A percentile compares a stretch with the other conserved stretches of the same genome.
Evolutionary conservation across 257 asterid genomes (phyloP).

Genomic region (Vinca minor): DNA sequence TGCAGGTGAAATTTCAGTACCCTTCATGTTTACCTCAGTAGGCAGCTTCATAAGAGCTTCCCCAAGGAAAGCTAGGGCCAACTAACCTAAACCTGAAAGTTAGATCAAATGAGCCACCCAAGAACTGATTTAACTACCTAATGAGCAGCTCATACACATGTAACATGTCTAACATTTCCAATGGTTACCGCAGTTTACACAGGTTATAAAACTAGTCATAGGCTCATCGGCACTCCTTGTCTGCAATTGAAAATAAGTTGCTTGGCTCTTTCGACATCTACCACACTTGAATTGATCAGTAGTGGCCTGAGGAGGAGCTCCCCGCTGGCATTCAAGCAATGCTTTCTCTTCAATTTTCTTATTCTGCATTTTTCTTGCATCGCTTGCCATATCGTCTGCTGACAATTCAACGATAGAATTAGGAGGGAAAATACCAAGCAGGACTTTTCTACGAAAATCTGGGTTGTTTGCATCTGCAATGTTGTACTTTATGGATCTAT

Average conservation of each 20-base stretch:
- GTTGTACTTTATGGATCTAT: conserved; percentile 42
- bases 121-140: too few relatives aligned
- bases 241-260: conserved; percentile 88
- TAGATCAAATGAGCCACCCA: too few relatives aligned
- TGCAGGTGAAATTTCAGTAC: too few relatives aligned
- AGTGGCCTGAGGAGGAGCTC: conserved; percentile 58
- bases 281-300: conserved; percentile 70
- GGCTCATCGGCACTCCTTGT: conserved; percentile 98
- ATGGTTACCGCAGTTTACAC: conserved; percentile 74
- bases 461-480: conserved; percentile 42
- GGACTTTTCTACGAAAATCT: conserved; percentile 63
- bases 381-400: conserved; percentile 90
- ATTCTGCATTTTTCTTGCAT: conserved; percentile 56
- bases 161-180: conserved; percentile 70
- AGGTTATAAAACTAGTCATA: conserved; percentile 86
- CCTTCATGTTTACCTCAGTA: too few relatives aligned
- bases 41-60: too few relatives aligned
- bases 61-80: too few relatives aligned
- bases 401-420: conserved; percentile 36
- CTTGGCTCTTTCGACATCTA: conserved; percentile 70
- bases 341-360: conserved; percentile 72
- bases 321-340: conserved; percentile 65
- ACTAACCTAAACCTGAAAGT: too few relatives aligned
- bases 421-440: conserved; percentile 54
- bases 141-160: too few relatives aligned